Evolutionary conservation across 495 filamentous ascomycete species (phyloP).

Genomic region (Thozetella sp.): DNA sequence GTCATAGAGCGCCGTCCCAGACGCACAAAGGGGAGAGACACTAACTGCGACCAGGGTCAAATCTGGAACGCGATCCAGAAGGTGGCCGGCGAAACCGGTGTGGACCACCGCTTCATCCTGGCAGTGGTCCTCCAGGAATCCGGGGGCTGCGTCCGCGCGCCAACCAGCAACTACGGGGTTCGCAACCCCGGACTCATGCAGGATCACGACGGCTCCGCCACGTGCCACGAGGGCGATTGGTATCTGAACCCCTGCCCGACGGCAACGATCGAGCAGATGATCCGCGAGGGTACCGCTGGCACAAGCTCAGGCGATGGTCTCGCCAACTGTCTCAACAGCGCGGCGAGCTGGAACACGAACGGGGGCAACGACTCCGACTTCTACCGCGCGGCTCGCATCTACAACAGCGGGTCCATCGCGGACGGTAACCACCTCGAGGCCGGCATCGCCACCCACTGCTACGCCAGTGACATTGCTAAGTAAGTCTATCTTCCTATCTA

Average conservation of each 20-base stretch:
- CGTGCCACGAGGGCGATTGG: conserved; percentile 18
- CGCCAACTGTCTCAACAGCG: conserved; percentile 21
- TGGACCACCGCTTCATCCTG: conserved; percentile 42
- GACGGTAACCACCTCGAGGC: conserved; percentile 53
- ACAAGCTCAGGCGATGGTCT: conserved; percentile 36
- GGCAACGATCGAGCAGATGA: conserved; percentile 28
- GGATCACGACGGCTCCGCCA: conserved; percentile 22
- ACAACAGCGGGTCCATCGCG: conserved; percentile 58
- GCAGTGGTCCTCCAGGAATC: conserved; percentile 59
- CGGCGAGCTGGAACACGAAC: conserved; percentile 16
- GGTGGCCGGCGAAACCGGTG: conserved; percentile 34
- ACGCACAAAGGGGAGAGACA: no score
- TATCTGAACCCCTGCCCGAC: conserved; percentile 25
- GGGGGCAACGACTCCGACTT: conserved; percentile 29
- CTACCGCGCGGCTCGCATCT: conserved; percentile 43
- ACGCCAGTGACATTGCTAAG: conserved; percentile 58
- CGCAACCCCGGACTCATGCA: conserved; percentile 46
- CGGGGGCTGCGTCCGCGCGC: conserved; percentile 52
- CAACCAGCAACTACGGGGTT: conserved; percentile 35
- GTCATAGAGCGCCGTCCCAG: no score
- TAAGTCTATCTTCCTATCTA: background rate
- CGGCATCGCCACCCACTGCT: conserved; percentile 57
- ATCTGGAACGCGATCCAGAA: conserved; percentile 39
- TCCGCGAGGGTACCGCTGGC: conserved; percentile 36
- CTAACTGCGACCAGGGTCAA: conserved; percentile 7